Conservation (phyloP, 2,329 filamentous ascomycete genomes). For the Neofusicoccum parvum region DNA sequence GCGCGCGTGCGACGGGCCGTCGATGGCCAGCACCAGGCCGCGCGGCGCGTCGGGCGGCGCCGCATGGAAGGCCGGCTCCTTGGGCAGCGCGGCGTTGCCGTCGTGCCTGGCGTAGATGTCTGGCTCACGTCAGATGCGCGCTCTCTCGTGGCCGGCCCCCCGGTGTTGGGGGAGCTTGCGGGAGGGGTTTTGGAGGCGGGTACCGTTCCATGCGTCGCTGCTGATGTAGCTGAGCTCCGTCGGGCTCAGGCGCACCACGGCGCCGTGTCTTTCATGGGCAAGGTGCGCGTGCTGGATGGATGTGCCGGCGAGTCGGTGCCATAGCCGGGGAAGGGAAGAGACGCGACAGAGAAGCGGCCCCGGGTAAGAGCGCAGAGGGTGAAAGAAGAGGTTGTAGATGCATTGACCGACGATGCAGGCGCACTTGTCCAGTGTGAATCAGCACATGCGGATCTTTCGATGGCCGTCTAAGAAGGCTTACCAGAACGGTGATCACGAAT, state of each 20-base stretch:
- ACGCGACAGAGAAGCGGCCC: conserved; percentile 16
- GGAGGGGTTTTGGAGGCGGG: no score
- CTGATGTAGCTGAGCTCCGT: conserved; percentile 43
- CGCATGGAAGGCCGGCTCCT: conserved; percentile 18
- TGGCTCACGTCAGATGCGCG: no score
- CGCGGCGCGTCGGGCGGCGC: conserved; percentile 35
- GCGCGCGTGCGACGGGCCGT: conserved; percentile 45
- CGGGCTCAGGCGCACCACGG: conserved; percentile 45
- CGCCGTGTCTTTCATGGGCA: conserved; percentile 43
- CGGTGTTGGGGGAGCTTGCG: not conserved
- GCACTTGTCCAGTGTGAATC: not conserved
- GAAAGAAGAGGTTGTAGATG: conserved; percentile 18
- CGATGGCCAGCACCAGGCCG: conserved; percentile 39
- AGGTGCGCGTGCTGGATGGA: not conserved
- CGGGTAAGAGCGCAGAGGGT: conserved; percentile 19
- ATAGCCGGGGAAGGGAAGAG: not conserved
- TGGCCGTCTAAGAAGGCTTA: no score
- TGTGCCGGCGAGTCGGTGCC: not conserved
- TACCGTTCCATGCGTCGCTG: conserved; percentile 37
- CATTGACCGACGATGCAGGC: conserved; percentile 1
- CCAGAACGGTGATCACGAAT: no score
- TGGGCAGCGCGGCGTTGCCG: conserved; percentile 1
- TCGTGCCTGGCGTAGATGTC: conserved; percentile 34
- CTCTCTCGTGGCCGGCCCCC: no score
- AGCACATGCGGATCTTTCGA: no score